These are phyloP conservation scores for Omphalotus guepiniiformis DNA, from an alignment of 768 basidiomycete genomes.

Conservation along the genomic window DNA sequence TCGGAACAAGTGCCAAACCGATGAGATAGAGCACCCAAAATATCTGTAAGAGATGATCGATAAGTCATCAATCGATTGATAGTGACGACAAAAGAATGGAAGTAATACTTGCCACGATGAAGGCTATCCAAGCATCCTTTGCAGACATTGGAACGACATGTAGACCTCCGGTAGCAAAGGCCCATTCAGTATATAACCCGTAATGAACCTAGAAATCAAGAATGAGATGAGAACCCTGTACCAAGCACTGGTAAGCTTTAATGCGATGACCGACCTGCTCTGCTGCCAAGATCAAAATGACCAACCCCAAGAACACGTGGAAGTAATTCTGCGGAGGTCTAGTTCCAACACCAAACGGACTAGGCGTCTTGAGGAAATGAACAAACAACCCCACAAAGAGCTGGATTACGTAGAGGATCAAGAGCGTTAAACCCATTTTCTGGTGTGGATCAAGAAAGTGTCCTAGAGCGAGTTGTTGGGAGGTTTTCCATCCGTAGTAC, in stretches of 20 bases:
- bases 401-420: slow-evolving; percentile 52
- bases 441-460: slow-evolving; percentile 44
- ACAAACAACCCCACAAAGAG: slow-evolving; percentile 43
- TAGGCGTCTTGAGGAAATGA: slow-evolving; percentile 47
- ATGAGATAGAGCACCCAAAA: slow-evolving; percentile 43
- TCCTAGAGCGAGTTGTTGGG: slow-evolving; percentile 23
- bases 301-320: slow-evolving; percentile 50
- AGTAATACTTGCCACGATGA: slow-evolving; percentile 31
- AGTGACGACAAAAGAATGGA: background rate
- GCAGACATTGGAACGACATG: slow-evolving; percentile 35
- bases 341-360: slow-evolving; percentile 28
- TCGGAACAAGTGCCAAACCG: slow-evolving; percentile 41
- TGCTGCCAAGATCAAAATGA: slow-evolving; percentile 49
- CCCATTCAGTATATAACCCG: slow-evolving; percentile 47
- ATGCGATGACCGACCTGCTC: slow-evolving; percentile 35
- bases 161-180: slow-evolving; percentile 24
- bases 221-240: background rate
- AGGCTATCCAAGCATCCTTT: slow-evolving; percentile 44
- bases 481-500: slow-evolving; percentile 36
- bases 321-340: slow-evolving; percentile 52
- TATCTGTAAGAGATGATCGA: slow-evolving; percentile 28
- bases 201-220: slow-evolving; percentile 35
- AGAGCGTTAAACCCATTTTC: slow-evolving; percentile 47
- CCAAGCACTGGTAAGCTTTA: background rate
- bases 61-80: slow-evolving; percentile 4